Base-by-base conservation (phyloP, 208 protist genomes). In the Trypanosomatidae sp. region DNA sequence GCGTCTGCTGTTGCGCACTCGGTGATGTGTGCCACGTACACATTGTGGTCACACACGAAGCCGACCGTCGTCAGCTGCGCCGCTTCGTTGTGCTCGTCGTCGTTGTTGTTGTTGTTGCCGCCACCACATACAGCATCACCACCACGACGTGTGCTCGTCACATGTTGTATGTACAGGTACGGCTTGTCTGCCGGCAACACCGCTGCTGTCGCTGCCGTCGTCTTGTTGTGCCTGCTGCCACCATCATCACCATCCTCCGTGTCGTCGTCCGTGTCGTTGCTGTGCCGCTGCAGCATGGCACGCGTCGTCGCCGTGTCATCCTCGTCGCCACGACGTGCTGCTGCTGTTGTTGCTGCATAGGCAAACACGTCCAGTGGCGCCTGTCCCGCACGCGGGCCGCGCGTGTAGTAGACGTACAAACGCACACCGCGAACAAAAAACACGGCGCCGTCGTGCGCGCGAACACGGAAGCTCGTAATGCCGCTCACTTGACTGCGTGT, bases 11-110 rank as follows among this genome's bases (percentile, higher is more conserved):
- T 20, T 6, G 56, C 37, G 20, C 37, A 20, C 52, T 86, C 76
- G 13, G 33, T 61, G 20, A 90, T 54, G 15, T 43, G 53, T 15
- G 71, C 72, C 22, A 71, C 48, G 70, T 77, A 90, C 23, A 90
- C 41, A 41, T 90, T 90, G 56, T 70, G 67, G 30, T 66, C 60
- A 39, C 74, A 65, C 5, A 86, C 81, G 46, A 90, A 90, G 7
- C 65, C 75, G 10, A 82, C 45, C 24, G 50, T 26, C 10, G 66
- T 65, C 47, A 62, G 30, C 23, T 48, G 22, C n/a, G n/a, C n/a
- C n/a, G n/a, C n/a, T n/a, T n/a, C n/a, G n/a, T n/a, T n/a, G n/a
- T n/a, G n/a, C n/a, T n/a, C n/a, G n/a, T n/a, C n/a, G 23, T 33
- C 48, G 16, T 23, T 38, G 43, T 47, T 21, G 2, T 40, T 16